Conservation (phyloP, 1,284 basidiomycete species). For the Erythrobasidium hasegawianum region DNA sequence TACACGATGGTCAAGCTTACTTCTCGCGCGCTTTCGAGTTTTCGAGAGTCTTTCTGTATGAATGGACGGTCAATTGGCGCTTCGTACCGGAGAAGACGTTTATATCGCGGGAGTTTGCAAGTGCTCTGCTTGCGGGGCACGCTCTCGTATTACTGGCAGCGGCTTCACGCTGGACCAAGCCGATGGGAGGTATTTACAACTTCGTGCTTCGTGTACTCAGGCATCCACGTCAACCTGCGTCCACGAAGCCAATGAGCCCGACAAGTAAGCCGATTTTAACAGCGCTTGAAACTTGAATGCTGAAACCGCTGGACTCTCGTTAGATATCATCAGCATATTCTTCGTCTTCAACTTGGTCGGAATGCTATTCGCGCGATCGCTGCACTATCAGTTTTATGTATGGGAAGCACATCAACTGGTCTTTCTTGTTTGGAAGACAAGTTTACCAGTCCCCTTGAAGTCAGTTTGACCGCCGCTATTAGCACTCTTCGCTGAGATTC, state of each 20-base stretch:
- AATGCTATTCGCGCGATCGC: conserved; percentile 83
- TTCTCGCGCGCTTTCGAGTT: conserved; percentile 78
- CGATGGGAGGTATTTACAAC: conserved; percentile 55
- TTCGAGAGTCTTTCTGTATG: conserved; percentile 80
- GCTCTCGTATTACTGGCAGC: conserved; percentile 61
- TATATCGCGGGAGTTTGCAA: conserved; percentile 62
- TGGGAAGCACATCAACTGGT: conserved; percentile 97
- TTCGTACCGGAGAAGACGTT: conserved; percentile 74
- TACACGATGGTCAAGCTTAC: conserved; percentile 63
- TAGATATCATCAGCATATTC: conserved; percentile 75
- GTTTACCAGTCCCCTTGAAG: conserved; percentile 62
- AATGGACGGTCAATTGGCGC: conserved; percentile 99
- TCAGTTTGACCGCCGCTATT: conserved; percentile 50
- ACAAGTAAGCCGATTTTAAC: neutral
- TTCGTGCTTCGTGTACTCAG: conserved; percentile 54
- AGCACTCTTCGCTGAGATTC: conserved; percentile 2
- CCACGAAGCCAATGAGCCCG: neutral
- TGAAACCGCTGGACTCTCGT: too few species aligned
- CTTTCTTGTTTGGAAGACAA: conserved; percentile 69
- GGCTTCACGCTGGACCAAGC: conserved; percentile 53
- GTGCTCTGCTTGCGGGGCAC: conserved; percentile 65
- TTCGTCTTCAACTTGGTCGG: conserved; percentile 92
- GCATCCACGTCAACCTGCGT: neutral
- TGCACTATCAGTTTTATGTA: conserved; percentile 98
- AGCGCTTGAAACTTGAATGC: too few species aligned